phyloP scores from a whole-genome alignment of 192 early-diverging fungal species.

The Haplosporangium gracile region DNA sequence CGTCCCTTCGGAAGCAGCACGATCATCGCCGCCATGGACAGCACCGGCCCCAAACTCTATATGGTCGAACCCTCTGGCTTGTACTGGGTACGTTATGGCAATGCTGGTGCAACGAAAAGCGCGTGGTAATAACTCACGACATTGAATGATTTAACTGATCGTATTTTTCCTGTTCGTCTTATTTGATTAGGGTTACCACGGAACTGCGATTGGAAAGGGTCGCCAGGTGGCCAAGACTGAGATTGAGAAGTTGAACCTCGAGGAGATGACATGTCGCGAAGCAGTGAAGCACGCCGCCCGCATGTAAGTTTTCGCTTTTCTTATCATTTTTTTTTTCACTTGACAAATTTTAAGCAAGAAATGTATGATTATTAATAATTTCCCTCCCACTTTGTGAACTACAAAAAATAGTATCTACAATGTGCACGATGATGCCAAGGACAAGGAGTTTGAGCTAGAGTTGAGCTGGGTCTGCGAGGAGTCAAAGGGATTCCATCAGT shows the following conservation, averaged over 20 bases:
- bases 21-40: conserved; percentile 86
- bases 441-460: conserved; percentile 99
- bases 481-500: conserved; percentile 79
- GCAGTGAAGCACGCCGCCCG: conserved; percentile 95
- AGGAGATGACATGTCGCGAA: conserved; percentile 82
- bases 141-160: not conserved
- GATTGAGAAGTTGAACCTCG: conserved; percentile 95
- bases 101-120: too few relatives aligned
- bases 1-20: conserved; percentile 93
- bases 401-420: conserved; percentile 81
- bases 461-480: conserved; percentile 95
- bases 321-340: not conserved
- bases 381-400: too few relatives aligned
- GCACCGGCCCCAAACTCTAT: conserved; percentile 87
- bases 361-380: too few relatives aligned
- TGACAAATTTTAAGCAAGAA: too few relatives aligned
- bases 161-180: not conserved
- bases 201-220: conserved; percentile 96
- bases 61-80: conserved; percentile 98
- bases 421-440: conserved; percentile 97
- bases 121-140: too few relatives aligned
- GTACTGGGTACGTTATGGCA: conserved; percentile 77
- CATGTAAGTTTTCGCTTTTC: conserved; percentile 72
- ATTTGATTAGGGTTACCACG: conserved; percentile 87
- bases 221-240: conserved; percentile 98